Evolutionary conservation across 345 rosid species (phyloP).

Genomic region (Melastoma malabathricum): DNA sequence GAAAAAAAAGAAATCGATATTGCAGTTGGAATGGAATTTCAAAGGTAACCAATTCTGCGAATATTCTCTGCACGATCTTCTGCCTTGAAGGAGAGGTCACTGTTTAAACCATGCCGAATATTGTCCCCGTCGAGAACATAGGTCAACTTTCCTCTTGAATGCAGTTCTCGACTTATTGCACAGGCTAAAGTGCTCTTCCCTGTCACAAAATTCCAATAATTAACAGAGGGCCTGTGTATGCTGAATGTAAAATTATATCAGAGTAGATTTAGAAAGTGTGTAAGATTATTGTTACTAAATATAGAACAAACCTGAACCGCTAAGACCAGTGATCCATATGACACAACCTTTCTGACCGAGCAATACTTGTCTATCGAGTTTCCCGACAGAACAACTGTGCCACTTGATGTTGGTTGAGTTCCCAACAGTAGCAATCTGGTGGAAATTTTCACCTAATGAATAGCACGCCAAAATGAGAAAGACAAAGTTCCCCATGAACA

Average conservation of each 20-base stretch:
- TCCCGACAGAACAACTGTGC: constrained; percentile 45
- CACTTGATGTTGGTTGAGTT: constrained; percentile 51
- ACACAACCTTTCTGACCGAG: constrained; percentile 66
- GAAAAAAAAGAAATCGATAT: too few relatives aligned
- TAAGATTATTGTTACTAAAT: too few relatives aligned
- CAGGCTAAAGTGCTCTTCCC: constrained; percentile 88
- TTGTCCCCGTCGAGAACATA: constrained; percentile 79
- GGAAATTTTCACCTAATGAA: too few relatives aligned
- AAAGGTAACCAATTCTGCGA: constrained; percentile 42
- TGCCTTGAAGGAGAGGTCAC: constrained; percentile 52
- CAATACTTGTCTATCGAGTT: constrained; percentile 39
- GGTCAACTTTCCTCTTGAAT: constrained; percentile 50
- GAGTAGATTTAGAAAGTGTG: too few relatives aligned
- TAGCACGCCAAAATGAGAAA: too few relatives aligned
- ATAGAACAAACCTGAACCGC: constrained; percentile 56
- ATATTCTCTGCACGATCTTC: constrained; percentile 73
- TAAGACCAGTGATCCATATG: constrained; percentile 71
- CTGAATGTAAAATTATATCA: too few relatives aligned
- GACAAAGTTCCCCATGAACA: too few relatives aligned
- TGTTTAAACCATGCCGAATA: constrained; percentile 64
- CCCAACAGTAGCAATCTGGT: constrained; percentile 9
- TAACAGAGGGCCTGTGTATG: too few relatives aligned
- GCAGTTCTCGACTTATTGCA: constrained; percentile 43
- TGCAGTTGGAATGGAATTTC: too few relatives aligned
- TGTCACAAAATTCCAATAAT: constrained; percentile 8